Evolutionary conservation across 1,139 yeast genomes (phyloP).

Genomic region (Lodderomyces margitis): DNA sequence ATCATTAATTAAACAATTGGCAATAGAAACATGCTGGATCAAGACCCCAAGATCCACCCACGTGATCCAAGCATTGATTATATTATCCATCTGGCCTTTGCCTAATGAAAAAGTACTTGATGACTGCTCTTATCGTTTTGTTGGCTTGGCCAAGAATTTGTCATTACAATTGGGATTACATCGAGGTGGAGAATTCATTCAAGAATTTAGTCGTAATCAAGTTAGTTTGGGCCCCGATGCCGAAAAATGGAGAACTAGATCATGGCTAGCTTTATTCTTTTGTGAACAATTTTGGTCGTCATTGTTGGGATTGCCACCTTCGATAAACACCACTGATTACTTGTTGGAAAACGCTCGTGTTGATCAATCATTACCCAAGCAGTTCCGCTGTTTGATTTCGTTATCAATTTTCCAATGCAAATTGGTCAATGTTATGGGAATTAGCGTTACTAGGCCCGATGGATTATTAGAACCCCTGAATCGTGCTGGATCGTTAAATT

Average conservation of each 20-base stretch:
- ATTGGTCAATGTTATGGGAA: conserved; percentile 82
- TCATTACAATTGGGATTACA: conserved; percentile 91
- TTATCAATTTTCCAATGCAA: conserved; percentile 83
- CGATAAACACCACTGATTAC: conserved; percentile 75
- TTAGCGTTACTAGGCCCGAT: conserved; percentile 84
- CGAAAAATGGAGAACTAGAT: conserved; percentile 90
- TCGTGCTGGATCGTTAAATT: conserved; percentile 74
- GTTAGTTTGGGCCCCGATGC: conserved; percentile 83
- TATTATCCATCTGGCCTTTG: conserved; percentile 86
- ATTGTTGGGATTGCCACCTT: conserved; percentile 82
- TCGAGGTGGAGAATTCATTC: conserved; percentile 82
- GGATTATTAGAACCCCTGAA: conserved; percentile 84
- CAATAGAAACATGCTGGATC: conserved; percentile 92
- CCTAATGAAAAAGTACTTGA: conserved; percentile 92
- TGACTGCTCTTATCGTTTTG: conserved; percentile 86
- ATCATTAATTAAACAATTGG: conserved; percentile 77
- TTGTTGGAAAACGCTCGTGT: conserved; percentile 75
- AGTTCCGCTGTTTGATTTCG: conserved; percentile 70
- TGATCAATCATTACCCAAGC: conserved; percentile 64
- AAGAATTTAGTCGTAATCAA: conserved; percentile 88
- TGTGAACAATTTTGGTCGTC: conserved; percentile 92
- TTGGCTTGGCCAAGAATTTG: conserved; percentile 80
- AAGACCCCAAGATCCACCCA: conserved; percentile 92
- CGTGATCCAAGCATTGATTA: conserved; percentile 82
- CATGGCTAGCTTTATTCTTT: conserved; percentile 88